Base-by-base conservation (phyloP, 371 early-diverging fungal genomes). In the Mortierella sp. region DNA sequence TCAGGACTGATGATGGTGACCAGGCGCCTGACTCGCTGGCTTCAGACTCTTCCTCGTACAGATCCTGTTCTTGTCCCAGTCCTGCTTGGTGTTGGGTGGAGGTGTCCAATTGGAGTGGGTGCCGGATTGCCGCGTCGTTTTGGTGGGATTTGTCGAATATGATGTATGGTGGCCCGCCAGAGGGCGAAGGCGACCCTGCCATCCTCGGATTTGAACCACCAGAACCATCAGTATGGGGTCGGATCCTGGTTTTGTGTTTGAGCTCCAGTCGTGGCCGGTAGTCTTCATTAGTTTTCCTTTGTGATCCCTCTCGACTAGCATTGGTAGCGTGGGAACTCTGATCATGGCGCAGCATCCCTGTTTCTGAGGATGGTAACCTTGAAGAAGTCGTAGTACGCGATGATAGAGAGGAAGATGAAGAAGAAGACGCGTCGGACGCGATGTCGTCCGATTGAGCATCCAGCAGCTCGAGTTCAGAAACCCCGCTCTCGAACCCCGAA, bases 101-200 rank as follows among this genome's bases (percentile, higher is more conserved):
- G 14, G 60, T 12, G 35, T 32, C 32, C 0, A 14, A 14, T 3
- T 60, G 32, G 14, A 60, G 60, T 29, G 10, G 43, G 41, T 41
- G 56, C 6, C 49, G 46, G 24, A 14, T 80, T 46, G 4, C 65
- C 29, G 32, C 32, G 24, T 73, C 74, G n/a, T 73, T 55, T 8
- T 51, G 63, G 29, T 81, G 74, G 18, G 81, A 81, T 14, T 24
- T 51, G 35, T 71, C 56, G 44, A 71, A 76, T 2, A 54, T 27
- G n/a, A 71, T 76, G 32, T 29, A 71, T 0, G 72, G 77, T 3
- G 72, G 63, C 44, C 43, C 29, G 6, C 16, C 44, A 38, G 65
- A 38, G 16, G 58, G 43, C 32, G 71, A 77, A 60, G 65, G 65
- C 2, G 72, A 71, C 6, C 56, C 65, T 1, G 72, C 63, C 21